Base-by-base conservation (phyloP, 108 stramenopile genomes). In the Cyclotella atomus region DNA sequence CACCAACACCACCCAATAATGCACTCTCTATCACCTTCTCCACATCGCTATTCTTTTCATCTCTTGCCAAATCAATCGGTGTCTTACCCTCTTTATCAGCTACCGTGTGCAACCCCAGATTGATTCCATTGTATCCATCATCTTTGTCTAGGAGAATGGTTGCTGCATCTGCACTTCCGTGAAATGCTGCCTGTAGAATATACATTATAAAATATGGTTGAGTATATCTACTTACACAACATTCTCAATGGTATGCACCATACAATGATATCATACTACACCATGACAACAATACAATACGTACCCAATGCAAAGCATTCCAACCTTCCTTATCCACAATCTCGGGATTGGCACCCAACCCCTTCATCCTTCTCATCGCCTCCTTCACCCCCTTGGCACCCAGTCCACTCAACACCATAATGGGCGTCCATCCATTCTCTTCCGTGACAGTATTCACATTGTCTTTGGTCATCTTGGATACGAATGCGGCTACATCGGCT, bases 71-170 rank as follows among this genome's bases (percentile, higher is more conserved):
- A 15, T 86, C 86, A 65, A 88, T 17, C 21, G 91, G 90, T 57
- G 84, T 81, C 65, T 90, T 91, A n/a, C 94, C 94, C 68, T 95
- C 94, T 81, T 91, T 91, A 73, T 95, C 94, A 66, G 88, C 76
- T 19, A 83, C 81, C 19, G 60, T 44, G 43, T 86, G 65, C 49
- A 91, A 66, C 15, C 77, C 71, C 19, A 69, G 41, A 2, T 68
- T 45, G 19, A 90, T 84, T 68, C 84, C 82, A 17, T 73, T 59
- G 52, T 59, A 75, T n/a, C n/a, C n/a, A 3, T 80, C 79, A 35
- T 60, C 67, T 64, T 67, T 74, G 25, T 21, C 54, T 23, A 76
- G 30, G n/a, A 95, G 81, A 24, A 79, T 78, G 54, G 73, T 86
- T 50, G 91, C 95, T 27, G 86, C 88, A 24, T 87, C 83, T 29